Evolutionary conservation across 176 grass and related monocot species (phyloP), one percentile per base, ranked within the genome.

Genomic region (Chloris gayana): DNA sequence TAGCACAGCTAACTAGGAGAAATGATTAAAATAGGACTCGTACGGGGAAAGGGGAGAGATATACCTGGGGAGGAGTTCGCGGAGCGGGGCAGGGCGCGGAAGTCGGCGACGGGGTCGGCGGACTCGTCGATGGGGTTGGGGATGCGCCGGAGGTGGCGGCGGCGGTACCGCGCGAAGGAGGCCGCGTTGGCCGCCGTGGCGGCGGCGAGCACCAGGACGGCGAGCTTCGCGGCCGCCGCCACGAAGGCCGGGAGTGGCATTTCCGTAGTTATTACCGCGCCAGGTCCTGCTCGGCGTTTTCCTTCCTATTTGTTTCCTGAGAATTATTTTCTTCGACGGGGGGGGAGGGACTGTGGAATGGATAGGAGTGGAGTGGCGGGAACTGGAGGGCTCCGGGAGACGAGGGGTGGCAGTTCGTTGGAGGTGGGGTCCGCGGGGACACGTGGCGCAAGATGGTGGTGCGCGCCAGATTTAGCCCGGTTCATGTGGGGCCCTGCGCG

Each of bases 71-170:
- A 19, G 19, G 19, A 8, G 47, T 5, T 18, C 18, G 3, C 9
- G 54, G 76, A 24, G 71, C 61, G 67, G 22, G 87, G 64, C 27
- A 85, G 27, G 15, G 76, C 72, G 85, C 65, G 72, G 87, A 98
- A 98, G 73, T 92, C 88, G 19, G 90, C 92, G 75, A 98, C 14
- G 75, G 93, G 54, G 75, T 90, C 85, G 29, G 83, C 78, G 22
- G 86, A 87, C 27, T 98, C 90, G 84, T 95, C 85, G 81, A 91
- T 88, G 37, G 90, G 92, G 74, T 71, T 86, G 75, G 64, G 72
- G 56, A 95, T 76, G 49, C 87, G 92, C 67, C 82, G 81, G 70
- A 93, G 95, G 86, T 93, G 65, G 64, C 84, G 92, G 0, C 88
- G 84, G 14, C 90, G 74, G 88, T 85, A 95, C 15, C 90, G 88